Conservation (phyloP, 768 basidiomycete species). For the Thelephora ganbajun region DNA sequence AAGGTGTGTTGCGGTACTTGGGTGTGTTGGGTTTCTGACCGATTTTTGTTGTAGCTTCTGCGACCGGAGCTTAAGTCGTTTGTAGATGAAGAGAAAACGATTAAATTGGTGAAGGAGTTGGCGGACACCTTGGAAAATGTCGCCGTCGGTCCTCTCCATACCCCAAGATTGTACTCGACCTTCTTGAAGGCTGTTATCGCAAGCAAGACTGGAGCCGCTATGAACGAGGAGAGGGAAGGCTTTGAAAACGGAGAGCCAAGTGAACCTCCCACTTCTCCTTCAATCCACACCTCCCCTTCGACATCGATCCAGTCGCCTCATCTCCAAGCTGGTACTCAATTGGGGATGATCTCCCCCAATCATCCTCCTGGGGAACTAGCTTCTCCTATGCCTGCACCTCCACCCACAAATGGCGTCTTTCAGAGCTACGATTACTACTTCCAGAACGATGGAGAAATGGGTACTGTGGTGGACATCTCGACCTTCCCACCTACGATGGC, state of each 20-base stretch:
- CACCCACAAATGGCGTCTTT: neutral
- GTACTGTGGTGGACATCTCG: constrained; percentile 66
- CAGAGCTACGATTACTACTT: constrained; percentile 34
- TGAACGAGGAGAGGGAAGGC: neutral
- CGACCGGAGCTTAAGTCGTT: constrained; percentile 74
- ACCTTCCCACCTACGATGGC: constrained; percentile 87
- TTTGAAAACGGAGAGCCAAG: neutral
- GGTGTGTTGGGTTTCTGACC: neutral
- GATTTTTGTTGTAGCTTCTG: constrained; percentile 38
- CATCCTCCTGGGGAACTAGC: neutral
- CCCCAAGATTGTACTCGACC: constrained; percentile 78
- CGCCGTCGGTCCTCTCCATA: constrained; percentile 70
- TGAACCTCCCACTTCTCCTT: neutral
- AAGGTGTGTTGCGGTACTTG: constrained; percentile 41
- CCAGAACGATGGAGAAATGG: constrained; percentile 74
- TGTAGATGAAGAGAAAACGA: constrained; percentile 57
- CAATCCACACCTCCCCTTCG: neutral
- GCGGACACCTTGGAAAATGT: constrained; percentile 67
- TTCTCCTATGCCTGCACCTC: neutral
- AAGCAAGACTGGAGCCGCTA: constrained; percentile 22
- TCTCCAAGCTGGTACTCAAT: no score
- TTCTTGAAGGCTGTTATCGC: constrained; percentile 71
- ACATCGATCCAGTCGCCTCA: neutral
- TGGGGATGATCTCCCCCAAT: no score
- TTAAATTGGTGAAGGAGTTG: constrained; percentile 64